Conservation (phyloP, 345 rosid genomes). For the Moricandia arvensis region DNA sequence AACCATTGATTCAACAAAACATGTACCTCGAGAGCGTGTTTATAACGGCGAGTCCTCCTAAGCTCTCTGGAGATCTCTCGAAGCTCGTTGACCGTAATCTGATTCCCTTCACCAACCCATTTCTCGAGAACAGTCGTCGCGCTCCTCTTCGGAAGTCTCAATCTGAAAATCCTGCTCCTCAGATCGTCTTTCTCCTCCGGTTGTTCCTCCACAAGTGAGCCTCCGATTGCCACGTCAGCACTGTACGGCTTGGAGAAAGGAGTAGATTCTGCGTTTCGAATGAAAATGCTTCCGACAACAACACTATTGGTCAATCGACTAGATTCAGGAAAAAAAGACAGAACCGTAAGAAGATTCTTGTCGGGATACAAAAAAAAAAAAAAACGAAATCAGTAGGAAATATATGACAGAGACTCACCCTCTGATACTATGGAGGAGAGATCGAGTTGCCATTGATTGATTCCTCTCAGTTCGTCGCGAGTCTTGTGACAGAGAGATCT, state of each 20-base stretch:
- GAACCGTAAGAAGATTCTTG: neutral
- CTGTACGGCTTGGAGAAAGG: constrained; percentile 21
- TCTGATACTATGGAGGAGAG: constrained; percentile 31
- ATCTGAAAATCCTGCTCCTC: constrained; percentile 67
- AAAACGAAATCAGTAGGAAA: neutral
- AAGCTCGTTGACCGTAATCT: constrained; percentile 53
- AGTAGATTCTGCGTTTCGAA: constrained; percentile 15
- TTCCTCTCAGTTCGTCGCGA: neutral
- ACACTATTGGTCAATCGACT: constrained; percentile 29
- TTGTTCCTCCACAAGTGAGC: constrained; percentile 32
- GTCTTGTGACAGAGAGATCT: neutral
- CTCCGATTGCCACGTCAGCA: constrained; percentile 26
- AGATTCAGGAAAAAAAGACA: neutral
- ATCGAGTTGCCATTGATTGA: constrained; percentile 36
- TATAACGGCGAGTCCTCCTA: constrained; percentile 69
- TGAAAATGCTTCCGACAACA: constrained; percentile 22
- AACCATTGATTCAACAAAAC: neutral
- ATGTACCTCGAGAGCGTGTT: constrained; percentile 92
- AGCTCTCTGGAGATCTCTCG: constrained; percentile 78
- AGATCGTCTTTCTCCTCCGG: constrained; percentile 60
- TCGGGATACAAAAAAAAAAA: neutral
- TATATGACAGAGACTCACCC: constrained; percentile 7
- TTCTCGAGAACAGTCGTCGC: constrained; percentile 66
- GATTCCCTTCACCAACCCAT: constrained; percentile 82
- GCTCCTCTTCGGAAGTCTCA: constrained; percentile 83